Base-by-base conservation (phyloP, 192 early-diverging fungal species). In the Coemansia sp. region DNA sequence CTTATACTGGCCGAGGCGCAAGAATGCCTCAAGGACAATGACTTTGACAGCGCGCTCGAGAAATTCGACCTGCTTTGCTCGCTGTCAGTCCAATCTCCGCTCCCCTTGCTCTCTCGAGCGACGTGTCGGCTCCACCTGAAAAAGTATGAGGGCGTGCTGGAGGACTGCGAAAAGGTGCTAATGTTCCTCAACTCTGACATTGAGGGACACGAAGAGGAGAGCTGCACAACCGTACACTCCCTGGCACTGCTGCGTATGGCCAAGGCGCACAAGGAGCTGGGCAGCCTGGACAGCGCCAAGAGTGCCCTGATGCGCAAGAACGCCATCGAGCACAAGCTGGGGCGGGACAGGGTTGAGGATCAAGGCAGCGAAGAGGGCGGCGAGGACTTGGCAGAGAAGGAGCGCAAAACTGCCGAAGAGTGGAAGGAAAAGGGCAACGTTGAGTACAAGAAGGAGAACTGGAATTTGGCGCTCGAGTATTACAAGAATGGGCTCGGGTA, bases 221-320 rank as follows among this genome's bases (percentile, higher is more conserved):
- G 69, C 3, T 81, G 79, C 60, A 76, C 79, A 1, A 81, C 79
- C 0, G 72, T 81, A 37, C 79, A 81, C 35, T 81, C 79, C 24
- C 54, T 81, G 53, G 79, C 79, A 19, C 67, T 81, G n/a, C 36
- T 81, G 66, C 73, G 79, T 18, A 72, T 81, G 79, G 79, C 79
- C 54, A 81, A 81, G 60, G 79, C 79, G 24, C 40, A 76, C 63
- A 81, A 81, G 67, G 79, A 81, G 40, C 60, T 81, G 42, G 79
- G 74, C 40, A 66, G 56, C 5, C 1, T 72, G 36, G 79, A 81
- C 27, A 70, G 71, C 8, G 68, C 73, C 26, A 81, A 76, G 61
- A 76, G 69, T 32, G 69, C 79, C 4, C 41, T 81, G 33, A 76
- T 76, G 79, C 61, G 79, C 41, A 75, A 65, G 34, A 81, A 81